Evolutionary conservation across 371 early-diverging fungal genomes (phyloP).

Genomic region (Apophysomyces trapeziformis): DNA sequence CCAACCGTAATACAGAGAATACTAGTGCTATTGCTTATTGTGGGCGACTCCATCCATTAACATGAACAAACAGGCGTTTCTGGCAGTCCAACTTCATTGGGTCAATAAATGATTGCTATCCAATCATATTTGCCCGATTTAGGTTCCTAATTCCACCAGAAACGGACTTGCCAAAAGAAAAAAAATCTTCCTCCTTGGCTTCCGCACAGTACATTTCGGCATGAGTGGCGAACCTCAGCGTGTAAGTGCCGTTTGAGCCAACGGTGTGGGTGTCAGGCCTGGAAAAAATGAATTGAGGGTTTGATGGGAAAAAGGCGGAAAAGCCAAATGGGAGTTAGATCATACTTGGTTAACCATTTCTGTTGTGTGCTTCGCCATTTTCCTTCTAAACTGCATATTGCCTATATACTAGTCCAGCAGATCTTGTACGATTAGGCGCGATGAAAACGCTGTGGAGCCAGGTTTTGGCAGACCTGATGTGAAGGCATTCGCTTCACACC

Average conservation of each 20-base stretch:
- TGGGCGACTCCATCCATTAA: too few relatives aligned
- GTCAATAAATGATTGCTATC: not conserved
- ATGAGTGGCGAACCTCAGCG: constrained; percentile 9
- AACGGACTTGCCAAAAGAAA: not conserved
- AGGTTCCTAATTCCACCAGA: not conserved
- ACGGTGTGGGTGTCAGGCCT: not conserved
- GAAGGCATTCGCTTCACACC: not conserved
- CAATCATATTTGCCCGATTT: not conserved
- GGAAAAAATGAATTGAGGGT: not conserved
- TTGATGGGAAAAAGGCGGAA: not conserved
- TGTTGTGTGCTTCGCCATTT: not conserved
- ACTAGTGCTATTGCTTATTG: too few relatives aligned
- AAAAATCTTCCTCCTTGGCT: not conserved
- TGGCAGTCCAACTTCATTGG: too few relatives aligned
- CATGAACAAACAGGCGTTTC: too few relatives aligned
- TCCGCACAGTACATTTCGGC: not conserved
- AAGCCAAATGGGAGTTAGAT: not conserved
- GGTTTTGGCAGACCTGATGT: constrained; percentile 3
- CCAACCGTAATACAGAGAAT: too few relatives aligned
- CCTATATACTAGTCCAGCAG: not conserved
- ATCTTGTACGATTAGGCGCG: not conserved
- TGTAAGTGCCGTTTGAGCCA: not conserved
- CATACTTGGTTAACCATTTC: not conserved
- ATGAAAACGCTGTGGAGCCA: not conserved
- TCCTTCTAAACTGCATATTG: not conserved